Evolutionary conservation across 2,329 filamentous ascomycete genomes (phyloP), one percentile per base, ranked within the genome.

Genomic region (Hymenoscyphus fructigenus): DNA sequence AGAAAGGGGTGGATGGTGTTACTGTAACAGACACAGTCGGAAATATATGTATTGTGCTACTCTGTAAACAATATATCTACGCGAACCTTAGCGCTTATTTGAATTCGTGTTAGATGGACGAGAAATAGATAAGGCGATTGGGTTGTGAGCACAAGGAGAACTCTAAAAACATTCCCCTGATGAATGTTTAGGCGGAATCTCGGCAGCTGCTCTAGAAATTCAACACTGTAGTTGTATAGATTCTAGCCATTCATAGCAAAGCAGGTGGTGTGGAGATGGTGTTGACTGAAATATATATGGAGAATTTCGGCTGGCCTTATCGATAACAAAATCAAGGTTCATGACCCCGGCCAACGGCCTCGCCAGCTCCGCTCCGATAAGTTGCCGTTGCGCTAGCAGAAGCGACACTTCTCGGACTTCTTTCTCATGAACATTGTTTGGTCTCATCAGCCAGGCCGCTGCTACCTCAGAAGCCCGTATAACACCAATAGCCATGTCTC

Each of bases 401-500:
- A 34, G 17, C 29, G 56, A 32, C 34, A 15, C 34, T 36, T 17
- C 28, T 29, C 28, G 7, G 28, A 34, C 32, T 15, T 5, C 26
- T 34, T 57, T n/a, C 29, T 17, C 10, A 34, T 23, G 34, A 36
- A n/a, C 32, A 34, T 36, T 59, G 34, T 15, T 36, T 50, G 23
- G 38, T 59, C 50, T 34, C 20, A 5, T 20, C 23, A 23, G 2
- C 44, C n/a, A 34, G 50, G 15, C 56, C 15, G 38, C 26, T 29
- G 9, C 29, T 28, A 36, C 47, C 57, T 50, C 44, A 23, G n/a
- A n/a, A 17, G n/a, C 20, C 44, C 44, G 47, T 23, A 66, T 23
- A 41, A 50, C 28, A 56, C 56, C 20, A 53, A 29, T 28, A 55
- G 63, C 58, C 59, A 74, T 74, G 72, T 65, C 72, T 15, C 15